phyloP scores from a whole-genome alignment of 768 basidiomycete species.

The Vararia minispora region DNA sequence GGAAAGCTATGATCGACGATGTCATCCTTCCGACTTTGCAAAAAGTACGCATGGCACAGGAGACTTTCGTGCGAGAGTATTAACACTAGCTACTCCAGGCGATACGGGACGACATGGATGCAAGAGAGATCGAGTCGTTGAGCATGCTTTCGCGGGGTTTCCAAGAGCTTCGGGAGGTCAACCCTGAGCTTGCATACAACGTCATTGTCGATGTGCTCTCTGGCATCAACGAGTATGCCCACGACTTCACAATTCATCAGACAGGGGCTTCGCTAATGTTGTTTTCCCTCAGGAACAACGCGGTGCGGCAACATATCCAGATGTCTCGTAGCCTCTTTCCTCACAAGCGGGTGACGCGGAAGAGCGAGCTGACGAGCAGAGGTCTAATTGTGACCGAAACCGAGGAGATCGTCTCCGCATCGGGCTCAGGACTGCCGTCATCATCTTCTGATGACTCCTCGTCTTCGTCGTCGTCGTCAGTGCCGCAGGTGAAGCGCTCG shows the following conservation, averaged over 20 bases:
- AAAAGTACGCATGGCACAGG: slow-evolving; percentile 32
- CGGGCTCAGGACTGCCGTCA: slow-evolving; percentile 29
- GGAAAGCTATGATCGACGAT: slow-evolving; percentile 63
- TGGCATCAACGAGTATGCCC: slow-evolving; percentile 81
- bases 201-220: slow-evolving; percentile 82
- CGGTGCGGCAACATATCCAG: slow-evolving; percentile 75
- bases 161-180: slow-evolving; percentile 69
- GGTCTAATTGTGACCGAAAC: slow-evolving; percentile 79
- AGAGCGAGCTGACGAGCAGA: slow-evolving; percentile 76
- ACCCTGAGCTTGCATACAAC: slow-evolving; percentile 79
- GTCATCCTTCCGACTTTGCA: slow-evolving; percentile 73
- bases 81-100: slow-evolving; percentile 28
- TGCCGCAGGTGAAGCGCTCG: slow-evolving; percentile 48
- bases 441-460: slow-evolving; percentile 22
- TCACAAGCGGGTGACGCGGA: slow-evolving; percentile 65
- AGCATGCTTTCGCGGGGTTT: slow-evolving; percentile 89
- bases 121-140: slow-evolving; percentile 77
- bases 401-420: slow-evolving; percentile 39
- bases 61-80: background rate
- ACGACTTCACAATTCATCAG: slow-evolving; percentile 4
- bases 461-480: slow-evolving; percentile 18
- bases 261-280: slow-evolving; percentile 3
- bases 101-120: slow-evolving; percentile 78
- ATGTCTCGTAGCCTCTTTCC: slow-evolving; percentile 75
- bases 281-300: slow-evolving; percentile 42